Base-by-base conservation (phyloP, 192 early-diverging fungal genomes). In the Coemansia sp. region DNA sequence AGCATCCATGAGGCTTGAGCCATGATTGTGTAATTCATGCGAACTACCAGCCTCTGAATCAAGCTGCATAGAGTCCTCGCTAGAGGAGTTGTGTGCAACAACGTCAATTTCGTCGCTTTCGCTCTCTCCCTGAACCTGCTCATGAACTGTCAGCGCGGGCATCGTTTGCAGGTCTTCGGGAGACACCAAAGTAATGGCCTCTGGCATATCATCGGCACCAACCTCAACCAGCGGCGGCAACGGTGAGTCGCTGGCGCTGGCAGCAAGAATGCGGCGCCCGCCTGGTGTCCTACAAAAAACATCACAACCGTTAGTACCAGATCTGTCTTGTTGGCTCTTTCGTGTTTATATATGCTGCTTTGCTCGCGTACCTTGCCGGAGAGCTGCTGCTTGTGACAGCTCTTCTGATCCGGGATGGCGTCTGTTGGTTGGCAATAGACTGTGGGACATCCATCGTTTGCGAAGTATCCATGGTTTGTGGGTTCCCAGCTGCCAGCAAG, bases 221-320 rank as follows among this genome's bases (percentile, higher is more conserved):
- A 58, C 64, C 14, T 58, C 64, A 5, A 52, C 56, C 13, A 52
- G 35, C 22, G 49, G 64, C 54, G 54, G 56, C 55, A 66, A 23
- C 3, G 57, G 56, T 22, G 56, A 66, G 55, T 49, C 43, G 32
- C 22, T 18, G 19, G 56, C 56, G 3, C 32, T 38, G 18, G 13
- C 10, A 20, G 27, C 50, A 26, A 58, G 20, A 20, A 57, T 52
- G 6, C 24, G 47, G 22, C 56, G 47, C 16, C 56, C 54, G 23
- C 52, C 26, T 18, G 48, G 64, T 14, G 64, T 66, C 24, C 64
- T 66, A 66, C 64, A 52, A 56, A 13, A 23, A 50, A 32, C 27
- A 37, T 29, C 24, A 35, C 8, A 16, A 51, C 19, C 10, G 4
- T 53, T 53, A 20, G n/a, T 45, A 4, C 12, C 38, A 43, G 43